These are phyloP conservation scores for Pythium vanterpoolii DNA, from an alignment of 352 stramenopile genomes.

Conservation along the genomic window DNA sequence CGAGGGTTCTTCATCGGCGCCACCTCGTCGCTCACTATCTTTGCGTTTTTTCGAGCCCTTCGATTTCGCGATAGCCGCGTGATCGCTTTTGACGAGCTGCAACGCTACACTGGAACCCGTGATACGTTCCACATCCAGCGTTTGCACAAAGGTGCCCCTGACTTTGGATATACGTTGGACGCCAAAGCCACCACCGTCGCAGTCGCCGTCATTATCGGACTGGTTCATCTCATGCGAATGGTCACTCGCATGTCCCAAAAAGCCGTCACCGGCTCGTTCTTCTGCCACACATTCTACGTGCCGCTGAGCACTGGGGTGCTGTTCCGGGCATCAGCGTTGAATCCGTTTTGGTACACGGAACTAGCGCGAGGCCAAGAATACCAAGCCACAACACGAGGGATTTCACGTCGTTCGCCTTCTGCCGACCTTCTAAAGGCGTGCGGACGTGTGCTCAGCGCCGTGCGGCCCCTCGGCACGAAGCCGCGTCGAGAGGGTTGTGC, in stretches of 20 bases:
- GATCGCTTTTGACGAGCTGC: neutral
- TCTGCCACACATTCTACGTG: slow-evolving; percentile 18
- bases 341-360: slow-evolving; percentile 18
- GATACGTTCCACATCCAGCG: neutral
- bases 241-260: neutral
- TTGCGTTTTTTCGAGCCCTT: slow-evolving; percentile 16
- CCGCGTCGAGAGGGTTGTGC: neutral
- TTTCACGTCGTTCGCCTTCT: neutral
- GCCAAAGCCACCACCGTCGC: slow-evolving; percentile 3
- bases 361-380: neutral
- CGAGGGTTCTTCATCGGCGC: slow-evolving; percentile 15
- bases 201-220: neutral
- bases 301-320: slow-evolving; percentile 19
- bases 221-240: neutral
- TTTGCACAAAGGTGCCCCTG: slow-evolving; percentile 2
- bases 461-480: neutral
- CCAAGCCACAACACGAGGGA: neutral
- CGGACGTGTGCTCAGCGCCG: neutral
- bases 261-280: slow-evolving; percentile 3
- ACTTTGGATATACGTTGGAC: slow-evolving; percentile 17
- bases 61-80: slow-evolving; percentile 17
- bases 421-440: neutral
- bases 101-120: neutral
- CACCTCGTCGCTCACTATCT: slow-evolving; percentile 27
- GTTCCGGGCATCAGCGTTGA: slow-evolving; percentile 9